Base-by-base conservation (phyloP, 2,329 filamentous ascomycete species). In the Stachybotrys chartarum region DNA sequence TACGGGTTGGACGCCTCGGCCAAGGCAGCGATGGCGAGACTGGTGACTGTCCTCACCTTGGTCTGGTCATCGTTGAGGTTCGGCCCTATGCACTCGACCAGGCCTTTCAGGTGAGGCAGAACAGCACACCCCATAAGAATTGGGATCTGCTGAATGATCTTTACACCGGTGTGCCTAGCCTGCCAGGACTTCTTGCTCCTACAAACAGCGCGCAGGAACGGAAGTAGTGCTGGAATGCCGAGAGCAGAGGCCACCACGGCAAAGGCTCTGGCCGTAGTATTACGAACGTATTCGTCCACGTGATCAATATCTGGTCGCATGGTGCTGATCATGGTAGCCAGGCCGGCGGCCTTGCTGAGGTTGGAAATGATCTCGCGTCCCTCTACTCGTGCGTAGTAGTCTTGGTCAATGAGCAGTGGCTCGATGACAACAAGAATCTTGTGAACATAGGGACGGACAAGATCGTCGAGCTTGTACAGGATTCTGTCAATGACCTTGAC, bases 181-280 rank as follows among this genome's bases (percentile, higher is more conserved):
- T 97, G 92, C 94, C 94, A 99, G 55, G 94, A 97, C 74, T 99
- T 99, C 75, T 97, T 97, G 75, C 91, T 96, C 70, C 91, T 87
- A 70, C 94, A 99, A 17, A 99, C 94, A 57, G 95, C 94, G 65
- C 92, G 85, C 47, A 99, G 78, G 79, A 99, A 99, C 2, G 94
- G 94, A 30, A 99, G 83, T 50, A 99, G 83, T 10, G 94, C 92
- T 3, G 94, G 94, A 55, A 99, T 99, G 51, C 94, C 94, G 7
- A 99, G 84, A 17, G 94, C 94, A 18, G 93, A 97, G 3, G 94
- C 94, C 44, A 99, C 94, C 7, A 99, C 94, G 30, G 94, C 94
- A 68, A 99, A 99, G 1, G 94, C 94, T 77, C 94, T 83, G 54
- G 94, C 94, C 2, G 94, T 99, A 1, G 94, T 99, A 73, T 99